Evolutionary conservation across 106 monocot species (phyloP).

Genomic region (Iris macrosiphon): DNA sequence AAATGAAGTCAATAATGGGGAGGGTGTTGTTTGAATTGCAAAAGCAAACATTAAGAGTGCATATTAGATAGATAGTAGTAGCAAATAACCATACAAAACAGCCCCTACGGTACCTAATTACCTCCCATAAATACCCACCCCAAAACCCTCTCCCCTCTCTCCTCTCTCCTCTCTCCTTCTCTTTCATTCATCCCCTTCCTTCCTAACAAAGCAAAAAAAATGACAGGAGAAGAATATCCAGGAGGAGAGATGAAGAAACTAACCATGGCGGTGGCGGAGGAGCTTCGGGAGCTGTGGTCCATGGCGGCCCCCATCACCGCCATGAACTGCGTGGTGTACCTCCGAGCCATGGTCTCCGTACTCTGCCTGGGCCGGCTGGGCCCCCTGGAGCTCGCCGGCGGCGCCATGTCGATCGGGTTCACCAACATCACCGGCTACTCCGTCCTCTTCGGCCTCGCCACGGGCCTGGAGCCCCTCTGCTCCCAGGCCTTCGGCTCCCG

Average conservation of each 20-base stretch:
- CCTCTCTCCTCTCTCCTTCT: no score
- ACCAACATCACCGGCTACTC: conserved; percentile 99
- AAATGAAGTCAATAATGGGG: no score
- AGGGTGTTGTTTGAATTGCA: no score
- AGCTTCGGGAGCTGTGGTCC: conserved; percentile 46
- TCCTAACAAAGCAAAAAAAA: no score
- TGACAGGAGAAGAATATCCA: no score
- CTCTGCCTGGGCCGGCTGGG: conserved; percentile 86
- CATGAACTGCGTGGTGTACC: conserved; percentile 74
- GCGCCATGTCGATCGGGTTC: conserved; percentile 87
- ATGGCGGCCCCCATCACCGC: conserved; percentile 68
- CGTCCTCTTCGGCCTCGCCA: conserved; percentile 83
- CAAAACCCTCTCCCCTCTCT: no score
- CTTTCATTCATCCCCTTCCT: no score
- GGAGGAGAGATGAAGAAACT: not conserved
- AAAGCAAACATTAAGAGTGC: no score
- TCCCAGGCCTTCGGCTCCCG: conserved; percentile 72
- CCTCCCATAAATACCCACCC: no score
- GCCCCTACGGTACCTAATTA: no score
- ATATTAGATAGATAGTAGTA: no score
- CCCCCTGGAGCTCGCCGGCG: conserved; percentile 77
- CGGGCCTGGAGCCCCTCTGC: conserved; percentile 92
- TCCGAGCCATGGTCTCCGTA: conserved; percentile 83
- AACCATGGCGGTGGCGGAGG: conserved; percentile 2
- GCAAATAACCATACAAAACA: no score